Evolutionary conservation across 139 green algal genomes (phyloP).

Genomic region (Picocystis salinarum): DNA sequence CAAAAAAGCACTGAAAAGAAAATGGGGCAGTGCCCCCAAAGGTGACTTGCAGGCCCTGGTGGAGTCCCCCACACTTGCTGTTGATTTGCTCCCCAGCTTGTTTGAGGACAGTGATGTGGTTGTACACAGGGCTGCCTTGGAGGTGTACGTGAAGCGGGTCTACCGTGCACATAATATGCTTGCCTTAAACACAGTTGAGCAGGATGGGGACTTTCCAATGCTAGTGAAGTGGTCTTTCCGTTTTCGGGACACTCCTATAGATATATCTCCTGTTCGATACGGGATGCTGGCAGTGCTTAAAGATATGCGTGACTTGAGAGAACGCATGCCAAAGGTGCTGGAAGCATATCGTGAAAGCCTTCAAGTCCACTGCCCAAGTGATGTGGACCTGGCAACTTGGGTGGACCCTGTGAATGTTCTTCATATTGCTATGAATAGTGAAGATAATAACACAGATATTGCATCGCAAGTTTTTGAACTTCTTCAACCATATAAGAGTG

Average conservation of each 20-base stretch:
- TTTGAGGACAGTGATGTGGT: conserved; percentile 9
- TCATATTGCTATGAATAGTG: conserved; percentile 2
- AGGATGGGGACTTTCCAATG: background rate
- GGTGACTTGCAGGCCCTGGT: conserved; percentile 1
- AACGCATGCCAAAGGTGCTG: background rate
- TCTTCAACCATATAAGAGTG: conserved; percentile 2
- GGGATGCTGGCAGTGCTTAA: conserved; percentile 3
- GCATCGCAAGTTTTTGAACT: conserved; percentile 2
- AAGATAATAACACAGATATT: background rate
- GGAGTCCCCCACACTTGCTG: conserved; percentile 8
- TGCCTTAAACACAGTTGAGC: conserved; percentile 1
- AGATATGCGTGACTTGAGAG: background rate
- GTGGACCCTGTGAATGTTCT: conserved; percentile 6
- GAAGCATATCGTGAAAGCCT: background rate
- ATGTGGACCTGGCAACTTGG: background rate
- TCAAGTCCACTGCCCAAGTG: no score
- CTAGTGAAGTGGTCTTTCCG: conserved; percentile 10
- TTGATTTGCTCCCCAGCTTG: conserved; percentile 12
- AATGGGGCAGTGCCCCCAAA: conserved; percentile 2
- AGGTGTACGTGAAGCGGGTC: conserved; percentile 10
- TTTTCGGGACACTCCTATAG: conserved; percentile 8
- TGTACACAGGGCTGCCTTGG: conserved; percentile 5
- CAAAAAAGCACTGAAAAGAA: background rate
- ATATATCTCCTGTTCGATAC: conserved; percentile 8
- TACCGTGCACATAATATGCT: conserved; percentile 14